phyloP scores from a whole-genome alignment of 2,329 filamentous ascomycete genomes.

The Colletotrichum musicola region DNA sequence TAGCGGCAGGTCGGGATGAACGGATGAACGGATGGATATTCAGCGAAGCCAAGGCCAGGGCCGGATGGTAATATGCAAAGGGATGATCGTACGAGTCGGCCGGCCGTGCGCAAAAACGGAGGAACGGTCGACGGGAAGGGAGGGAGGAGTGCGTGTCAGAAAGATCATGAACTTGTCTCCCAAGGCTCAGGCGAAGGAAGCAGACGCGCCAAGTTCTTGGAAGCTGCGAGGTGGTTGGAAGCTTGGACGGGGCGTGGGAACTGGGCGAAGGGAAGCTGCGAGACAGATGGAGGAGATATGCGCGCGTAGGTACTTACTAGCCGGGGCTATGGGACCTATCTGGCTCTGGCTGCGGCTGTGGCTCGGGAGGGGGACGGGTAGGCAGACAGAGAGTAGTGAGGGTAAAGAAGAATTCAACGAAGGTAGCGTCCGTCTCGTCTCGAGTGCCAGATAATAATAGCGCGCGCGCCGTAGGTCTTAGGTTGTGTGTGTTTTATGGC shows the following conservation, averaged over 20 bases:
- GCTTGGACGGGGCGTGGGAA: constrained; percentile 10
- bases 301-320: neutral
- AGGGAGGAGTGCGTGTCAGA: constrained; percentile 3
- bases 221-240: constrained; percentile 31
- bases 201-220: constrained; percentile 33
- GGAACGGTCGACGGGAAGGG: constrained; percentile 15
- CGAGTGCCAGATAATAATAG: constrained; percentile 32
- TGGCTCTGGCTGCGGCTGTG: neutral
- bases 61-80: constrained; percentile 24
- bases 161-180: constrained; percentile 31
- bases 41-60: neutral
- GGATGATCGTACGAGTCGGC: constrained; percentile 26
- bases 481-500: constrained; percentile 28
- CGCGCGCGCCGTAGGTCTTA: neutral
- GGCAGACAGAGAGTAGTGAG: constrained; percentile 7
- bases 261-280: constrained; percentile 34
- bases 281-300: constrained; percentile 19
- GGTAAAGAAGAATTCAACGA: too few relatives aligned
- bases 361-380: constrained; percentile 1
- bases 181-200: neutral
- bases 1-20: constrained; percentile 12
- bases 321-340: constrained; percentile 9
- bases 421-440: neutral
- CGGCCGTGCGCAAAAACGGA: constrained; percentile 25
- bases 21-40: neutral